Conservation (phyloP, 305 asterid genomes). For the Coffea humblotiana region DNA sequence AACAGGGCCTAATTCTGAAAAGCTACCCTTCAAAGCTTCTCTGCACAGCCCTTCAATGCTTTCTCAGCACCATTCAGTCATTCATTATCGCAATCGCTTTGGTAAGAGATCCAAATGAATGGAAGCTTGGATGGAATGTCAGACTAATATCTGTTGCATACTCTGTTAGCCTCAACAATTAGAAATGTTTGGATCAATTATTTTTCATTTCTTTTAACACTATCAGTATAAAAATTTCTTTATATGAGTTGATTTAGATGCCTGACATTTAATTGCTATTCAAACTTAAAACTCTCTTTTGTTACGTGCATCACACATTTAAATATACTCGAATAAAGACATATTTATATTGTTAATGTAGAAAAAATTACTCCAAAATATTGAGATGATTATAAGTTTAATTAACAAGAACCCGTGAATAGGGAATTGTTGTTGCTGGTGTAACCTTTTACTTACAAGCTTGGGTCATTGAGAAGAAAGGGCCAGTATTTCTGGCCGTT, state of each 20-base stretch:
- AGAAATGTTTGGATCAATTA: too few relatives aligned
- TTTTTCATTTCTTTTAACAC: too few relatives aligned
- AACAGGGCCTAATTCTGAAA: constrained; percentile 55
- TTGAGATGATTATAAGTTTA: background rate
- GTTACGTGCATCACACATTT: too few relatives aligned
- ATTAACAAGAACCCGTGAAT: background rate
- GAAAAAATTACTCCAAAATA: too few relatives aligned
- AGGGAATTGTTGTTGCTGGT: constrained; percentile 88
- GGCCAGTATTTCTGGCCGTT: constrained; percentile 82
- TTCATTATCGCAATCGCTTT: constrained; percentile 59
- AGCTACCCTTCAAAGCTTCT: constrained; percentile 74
- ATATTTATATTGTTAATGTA: too few relatives aligned
- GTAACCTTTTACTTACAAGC: constrained; percentile 79
- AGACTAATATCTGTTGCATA: constrained; percentile 67
- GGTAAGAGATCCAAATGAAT: constrained; percentile 63
- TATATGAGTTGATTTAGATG: too few relatives aligned
- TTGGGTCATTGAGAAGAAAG: constrained; percentile 91
- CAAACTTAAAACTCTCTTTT: too few relatives aligned
- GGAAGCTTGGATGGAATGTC: constrained; percentile 76
- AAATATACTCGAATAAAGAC: too few relatives aligned
- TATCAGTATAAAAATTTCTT: too few relatives aligned
- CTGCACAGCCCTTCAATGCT: constrained; percentile 71
- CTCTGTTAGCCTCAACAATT: constrained; percentile 52
- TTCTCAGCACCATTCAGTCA: constrained; percentile 68
- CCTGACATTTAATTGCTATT: too few relatives aligned